Evolutionary conservation across 2,329 filamentous ascomycete species (phyloP), one percentile per base, ranked within the genome.

Genomic region (Neonectria coccinea): DNA sequence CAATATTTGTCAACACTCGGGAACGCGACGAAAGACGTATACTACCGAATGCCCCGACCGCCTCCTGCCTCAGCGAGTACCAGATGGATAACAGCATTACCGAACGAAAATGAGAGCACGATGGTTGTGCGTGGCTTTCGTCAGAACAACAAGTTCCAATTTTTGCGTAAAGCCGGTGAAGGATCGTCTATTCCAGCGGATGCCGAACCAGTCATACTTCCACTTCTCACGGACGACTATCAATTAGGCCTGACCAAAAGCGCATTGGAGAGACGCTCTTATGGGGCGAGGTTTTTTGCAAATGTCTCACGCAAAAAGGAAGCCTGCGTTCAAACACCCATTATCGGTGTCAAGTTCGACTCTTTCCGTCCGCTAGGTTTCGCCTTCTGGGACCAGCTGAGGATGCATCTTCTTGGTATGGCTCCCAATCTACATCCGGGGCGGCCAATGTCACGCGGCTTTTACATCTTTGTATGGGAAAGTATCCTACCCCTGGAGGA

Each of bases 381-480:
- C 22, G 64, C 67, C 2, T 55, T 70, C 18, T 73, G 70, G 68
- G 70, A 71, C 52, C 31, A 8, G 33, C 27, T 58, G 56, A 67
- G 70, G 50, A 57, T 70, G 53, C 44, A 68, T 9, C 52, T 62
- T 2, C 31, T 71, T 25, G 68, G 69, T 1, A 12, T 71, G 22
- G 25, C 39, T 41, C 41, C 2, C 3, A 18, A 12, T 57, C 47
- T 10, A 57, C 56, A 31, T 27, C n/a, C 11, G 8, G 9, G 16
- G 4, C 20, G 10, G 3, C 36, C 16, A 14, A 39, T 31, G 39
- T 50, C 2, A 16, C 14, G 7, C n/a, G 31, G 18, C 7, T 50
- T 59, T 10, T 58, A 68, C 18, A 11, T 29, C 11, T 67, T 56
- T 18, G 54, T 56, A 9, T 68, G 56, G 64, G 60, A 67, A 25